phyloP scores from a whole-genome alignment of 371 early-diverging fungal genomes.

The Rozella allomycis region DNA sequence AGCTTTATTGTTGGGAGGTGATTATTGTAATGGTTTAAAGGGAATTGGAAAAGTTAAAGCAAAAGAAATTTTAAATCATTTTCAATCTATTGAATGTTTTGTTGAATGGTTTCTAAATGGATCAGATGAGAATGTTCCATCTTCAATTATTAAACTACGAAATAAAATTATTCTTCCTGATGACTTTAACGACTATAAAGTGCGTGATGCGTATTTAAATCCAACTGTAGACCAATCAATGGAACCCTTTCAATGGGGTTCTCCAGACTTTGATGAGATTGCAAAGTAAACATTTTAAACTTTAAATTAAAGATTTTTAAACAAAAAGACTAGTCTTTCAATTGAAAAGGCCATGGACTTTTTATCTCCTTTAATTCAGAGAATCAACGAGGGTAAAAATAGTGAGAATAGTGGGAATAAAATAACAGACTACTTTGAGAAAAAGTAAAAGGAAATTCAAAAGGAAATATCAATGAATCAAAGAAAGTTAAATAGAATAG shows the following conservation, averaged over 20 bases:
- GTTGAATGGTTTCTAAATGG: conserved; percentile 6
- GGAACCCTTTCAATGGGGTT: conserved; percentile 53
- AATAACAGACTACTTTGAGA: too few species aligned
- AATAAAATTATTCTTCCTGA: conserved; percentile 31
- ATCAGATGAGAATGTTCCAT: neutral
- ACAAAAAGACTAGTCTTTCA: too few species aligned
- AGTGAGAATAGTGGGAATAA: too few species aligned
- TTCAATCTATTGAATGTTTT: conserved; percentile 40
- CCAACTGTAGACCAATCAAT: conserved; percentile 52
- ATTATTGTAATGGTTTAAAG: conserved; percentile 87
- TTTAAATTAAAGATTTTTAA: conserved; percentile 8
- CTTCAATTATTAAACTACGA: conserved; percentile 4
- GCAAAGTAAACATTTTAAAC: conserved; percentile 15
- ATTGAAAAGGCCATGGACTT: too few species aligned
- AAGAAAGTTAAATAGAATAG: too few species aligned
- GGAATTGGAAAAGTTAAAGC: conserved; percentile 89
- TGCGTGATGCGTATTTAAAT: conserved; percentile 50
- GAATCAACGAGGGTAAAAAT: too few species aligned
- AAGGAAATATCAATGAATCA: too few species aligned
- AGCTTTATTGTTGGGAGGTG: conserved; percentile 84
- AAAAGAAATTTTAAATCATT: conserved; percentile 61
- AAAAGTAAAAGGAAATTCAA: too few species aligned
- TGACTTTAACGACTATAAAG: conserved; percentile 52
- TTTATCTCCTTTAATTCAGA: too few species aligned
- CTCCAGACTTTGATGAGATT: conserved; percentile 53